Evolutionary conservation across 345 rosid species (phyloP), one percentile per base, ranked within the genome.

Genomic region (Gossypium sturtianum): DNA sequence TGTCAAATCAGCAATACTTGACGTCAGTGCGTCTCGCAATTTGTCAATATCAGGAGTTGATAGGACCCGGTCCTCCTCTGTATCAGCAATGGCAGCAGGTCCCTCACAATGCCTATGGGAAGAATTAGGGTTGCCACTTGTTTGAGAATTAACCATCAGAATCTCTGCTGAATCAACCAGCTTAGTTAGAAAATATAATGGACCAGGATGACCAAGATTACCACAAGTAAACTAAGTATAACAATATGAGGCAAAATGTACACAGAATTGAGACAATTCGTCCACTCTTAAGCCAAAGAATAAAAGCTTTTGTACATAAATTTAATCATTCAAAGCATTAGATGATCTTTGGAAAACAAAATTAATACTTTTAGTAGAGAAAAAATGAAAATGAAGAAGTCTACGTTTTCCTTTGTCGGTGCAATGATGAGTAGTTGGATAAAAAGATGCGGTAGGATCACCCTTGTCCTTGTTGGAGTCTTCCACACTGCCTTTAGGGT

Each of bases 1-100:
- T 78, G 53, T 82, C 54, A 90, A 74, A 75, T 87, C 92, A 71
- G 47, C 48, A 38, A 72, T 34, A 77, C 89, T 87, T n/a, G 73
- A 47, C 44, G 76, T 78, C 7, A 88, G 91, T 0, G 84, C 84
- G 44, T 77, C 89, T 76, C 74, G 77, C 34, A 75, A 81, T 81
- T 60, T 74, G 23, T 57, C 60, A 77, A 86, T 76, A 78, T 79
- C 79, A 20, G 86, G 20, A 51, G 15, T 25, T 25, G 80, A 58
- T 54, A 84, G 0, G 17, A 72, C 43, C 15, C 58, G 69, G 8
- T 6, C 11, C 22, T 73, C 83, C 76, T 70, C 81, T 15, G 60
- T 15, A 64, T 80, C 79, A 52, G 45, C 45, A 47, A 80, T 74
- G 74, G 62, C 75, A 60, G 29, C 77, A 16, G 72, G 65, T 34